phyloP scores from a whole-genome alignment of 306 rosid genomes.

The Quercus agrifolia region DNA sequence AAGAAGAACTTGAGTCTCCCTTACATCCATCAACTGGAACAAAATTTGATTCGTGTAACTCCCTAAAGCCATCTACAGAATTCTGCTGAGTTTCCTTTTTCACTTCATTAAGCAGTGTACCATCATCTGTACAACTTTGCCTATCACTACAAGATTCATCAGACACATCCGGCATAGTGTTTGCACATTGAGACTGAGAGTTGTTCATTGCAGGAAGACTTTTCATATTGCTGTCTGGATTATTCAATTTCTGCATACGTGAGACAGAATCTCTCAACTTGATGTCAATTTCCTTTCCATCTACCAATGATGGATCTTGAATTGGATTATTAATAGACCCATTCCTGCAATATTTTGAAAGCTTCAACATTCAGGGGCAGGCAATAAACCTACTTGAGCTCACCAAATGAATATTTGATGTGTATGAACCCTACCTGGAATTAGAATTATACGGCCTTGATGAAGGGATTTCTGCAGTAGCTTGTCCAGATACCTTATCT shows the following conservation, averaged over 20 bases:
- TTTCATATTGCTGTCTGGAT: conserved; percentile 22
- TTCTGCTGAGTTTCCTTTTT: conserved; percentile 35
- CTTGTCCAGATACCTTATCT: conserved; percentile 85
- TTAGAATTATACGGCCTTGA: conserved; percentile 33
- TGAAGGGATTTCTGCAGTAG: conserved; percentile 48
- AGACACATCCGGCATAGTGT: conserved; percentile 14
- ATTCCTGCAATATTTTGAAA: conserved; percentile 45
- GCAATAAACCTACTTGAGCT: conserved; percentile 18
- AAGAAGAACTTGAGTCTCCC: conserved; percentile 32
- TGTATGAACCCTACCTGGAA: conserved; percentile 42
- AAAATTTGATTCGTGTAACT: conserved; percentile 25
- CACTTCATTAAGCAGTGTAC: conserved; percentile 17
- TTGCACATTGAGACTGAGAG: conserved; percentile 7
- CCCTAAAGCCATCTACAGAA: conserved; percentile 26
- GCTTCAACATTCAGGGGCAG: not conserved
- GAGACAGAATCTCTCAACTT: conserved; percentile 31
- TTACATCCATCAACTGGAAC: conserved; percentile 20
- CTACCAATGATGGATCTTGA: conserved; percentile 25
- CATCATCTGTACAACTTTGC: conserved; percentile 33
- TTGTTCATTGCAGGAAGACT: conserved; percentile 15
- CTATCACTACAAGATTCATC: conserved; percentile 29
- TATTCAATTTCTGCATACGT: conserved; percentile 27
- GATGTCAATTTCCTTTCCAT: conserved; percentile 38
- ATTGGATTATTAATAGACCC: conserved; percentile 30
- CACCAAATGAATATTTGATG: conserved; percentile 6